Evolutionary conservation across 2,329 filamentous ascomycete genomes (phyloP).

Genomic region (Pyricularia sp.): DNA sequence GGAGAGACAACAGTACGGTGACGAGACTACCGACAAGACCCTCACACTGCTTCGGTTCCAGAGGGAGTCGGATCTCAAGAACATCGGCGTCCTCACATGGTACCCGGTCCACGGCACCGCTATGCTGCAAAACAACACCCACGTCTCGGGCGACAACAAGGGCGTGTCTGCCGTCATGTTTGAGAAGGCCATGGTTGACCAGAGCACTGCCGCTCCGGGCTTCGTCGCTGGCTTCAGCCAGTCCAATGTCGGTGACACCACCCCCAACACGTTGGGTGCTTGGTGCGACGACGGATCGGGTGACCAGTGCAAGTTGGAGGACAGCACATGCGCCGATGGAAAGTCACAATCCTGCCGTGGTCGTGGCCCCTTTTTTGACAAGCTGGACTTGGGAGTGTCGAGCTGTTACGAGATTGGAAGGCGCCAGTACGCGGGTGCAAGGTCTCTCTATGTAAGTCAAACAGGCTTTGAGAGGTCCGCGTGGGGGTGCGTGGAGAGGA

Average conservation of each 20-base stretch:
- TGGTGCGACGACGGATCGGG: constrained; percentile 80
- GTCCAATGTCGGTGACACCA: constrained; percentile 81
- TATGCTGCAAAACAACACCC: constrained; percentile 79
- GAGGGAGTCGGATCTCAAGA: constrained; percentile 59
- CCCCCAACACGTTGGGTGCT: constrained; percentile 75
- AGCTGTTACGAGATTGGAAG: constrained; percentile 66
- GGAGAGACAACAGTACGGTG: constrained; percentile 57
- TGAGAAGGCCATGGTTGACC: constrained; percentile 52
- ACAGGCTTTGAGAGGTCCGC: too few relatives aligned
- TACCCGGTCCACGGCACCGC: constrained; percentile 89
- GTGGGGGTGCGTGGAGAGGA: background rate
- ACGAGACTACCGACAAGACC: constrained; percentile 43
- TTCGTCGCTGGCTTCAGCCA: constrained; percentile 92
- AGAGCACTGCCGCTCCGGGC: constrained; percentile 41
- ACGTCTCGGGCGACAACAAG: constrained; percentile 92
- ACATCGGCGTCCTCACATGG: constrained; percentile 75
- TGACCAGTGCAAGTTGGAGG: constrained; percentile 57
- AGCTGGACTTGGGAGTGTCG: constrained; percentile 56
- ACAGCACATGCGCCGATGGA: constrained; percentile 69
- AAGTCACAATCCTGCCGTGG: constrained; percentile 60
- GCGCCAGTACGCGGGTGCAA: constrained; percentile 54
- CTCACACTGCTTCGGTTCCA: constrained; percentile 72
- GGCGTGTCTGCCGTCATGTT: constrained; percentile 80
- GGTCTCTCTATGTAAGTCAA: constrained; percentile 23
- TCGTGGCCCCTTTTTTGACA: constrained; percentile 55